Percentiles rank a stretch among this genome's conserved stretches.
Evolutionary conservation across 257 asterid genomes (phyloP).

Genomic region (Avicennia marina): DNA sequence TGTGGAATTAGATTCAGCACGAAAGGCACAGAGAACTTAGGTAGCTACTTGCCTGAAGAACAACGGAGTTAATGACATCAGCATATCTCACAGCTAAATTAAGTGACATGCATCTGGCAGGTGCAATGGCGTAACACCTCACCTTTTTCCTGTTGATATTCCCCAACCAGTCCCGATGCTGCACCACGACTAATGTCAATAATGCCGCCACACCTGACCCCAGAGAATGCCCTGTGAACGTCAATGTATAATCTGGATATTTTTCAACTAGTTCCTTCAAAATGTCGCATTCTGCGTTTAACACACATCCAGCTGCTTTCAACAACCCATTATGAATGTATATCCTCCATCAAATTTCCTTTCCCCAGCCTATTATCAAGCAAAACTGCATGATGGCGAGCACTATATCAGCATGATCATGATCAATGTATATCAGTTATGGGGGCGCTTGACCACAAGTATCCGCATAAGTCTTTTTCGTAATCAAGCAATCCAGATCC

Average conservation of each 20-base stretch:
- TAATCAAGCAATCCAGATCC: slow-evolving; percentile 43
- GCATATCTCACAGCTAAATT: slow-evolving; percentile 84
- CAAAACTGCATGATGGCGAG: slow-evolving; percentile 74
- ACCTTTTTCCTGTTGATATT: slow-evolving; percentile 63
- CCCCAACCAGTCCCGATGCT: slow-evolving; percentile 56
- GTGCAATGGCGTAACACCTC: slow-evolving; percentile 83
- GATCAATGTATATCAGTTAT: slow-evolving; percentile 71
- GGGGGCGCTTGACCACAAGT: slow-evolving; percentile 62
- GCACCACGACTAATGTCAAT: slow-evolving; percentile 58
- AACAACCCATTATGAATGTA: slow-evolving; percentile 78
- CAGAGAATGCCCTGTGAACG: slow-evolving; percentile 79
- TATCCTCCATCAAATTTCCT: slow-evolving; percentile 76
- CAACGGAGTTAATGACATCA: slow-evolving; percentile 79
- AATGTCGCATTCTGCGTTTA: slow-evolving; percentile 53
- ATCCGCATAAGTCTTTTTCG: slow-evolving; percentile 50
- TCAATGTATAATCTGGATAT: slow-evolving; percentile 62
- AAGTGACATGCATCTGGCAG: slow-evolving; percentile 90
- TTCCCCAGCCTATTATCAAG: slow-evolving; percentile 72
- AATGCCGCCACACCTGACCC: slow-evolving; percentile 91
- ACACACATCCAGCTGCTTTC: slow-evolving; percentile 65
- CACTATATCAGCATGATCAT: slow-evolving; percentile 66
- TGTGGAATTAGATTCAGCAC: no score
- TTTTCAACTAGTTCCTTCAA: slow-evolving; percentile 55
- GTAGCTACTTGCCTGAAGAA: slow-evolving; percentile 85
- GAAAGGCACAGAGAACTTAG: no score